phyloP scores from a whole-genome alignment of 305 asterid species.

The Rubia tinctorum region DNA sequence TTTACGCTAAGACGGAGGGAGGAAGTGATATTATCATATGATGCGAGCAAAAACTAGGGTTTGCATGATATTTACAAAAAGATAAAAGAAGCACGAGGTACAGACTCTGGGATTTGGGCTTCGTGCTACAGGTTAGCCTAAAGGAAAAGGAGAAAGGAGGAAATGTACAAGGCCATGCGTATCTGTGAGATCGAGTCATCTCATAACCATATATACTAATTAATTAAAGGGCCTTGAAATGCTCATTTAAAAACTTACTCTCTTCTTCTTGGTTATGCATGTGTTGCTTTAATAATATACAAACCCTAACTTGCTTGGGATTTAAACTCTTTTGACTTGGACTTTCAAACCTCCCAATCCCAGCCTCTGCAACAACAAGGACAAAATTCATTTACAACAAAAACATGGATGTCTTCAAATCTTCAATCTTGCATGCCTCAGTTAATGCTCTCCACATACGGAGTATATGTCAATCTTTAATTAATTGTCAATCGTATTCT shows the following conservation, averaged over 20 bases:
- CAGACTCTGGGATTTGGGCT: constrained; percentile 17
- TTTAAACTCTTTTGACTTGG: constrained; percentile 24
- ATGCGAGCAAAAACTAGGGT: constrained; percentile 23
- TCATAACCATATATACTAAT: constrained; percentile 19
- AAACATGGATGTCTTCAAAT: not conserved
- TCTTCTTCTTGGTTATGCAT: constrained; percentile 19
- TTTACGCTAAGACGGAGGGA: too few relatives aligned
- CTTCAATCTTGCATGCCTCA: constrained; percentile 1
- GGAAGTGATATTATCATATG: too few relatives aligned
- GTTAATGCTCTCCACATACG: not conserved
- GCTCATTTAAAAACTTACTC: constrained; percentile 19
- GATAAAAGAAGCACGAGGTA: constrained; percentile 2
- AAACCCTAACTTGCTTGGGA: constrained; percentile 20
- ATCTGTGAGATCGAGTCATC: constrained; percentile 21
- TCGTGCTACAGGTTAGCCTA: not conserved
- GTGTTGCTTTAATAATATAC: not conserved
- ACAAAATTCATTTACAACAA: not conserved
- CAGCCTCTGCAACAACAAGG: not conserved
- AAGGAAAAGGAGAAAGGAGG: not conserved
- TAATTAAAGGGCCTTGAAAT: constrained; percentile 25
- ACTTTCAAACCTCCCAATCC: constrained; percentile 22
- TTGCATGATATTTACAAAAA: constrained; percentile 24
- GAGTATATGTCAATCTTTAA: not conserved
- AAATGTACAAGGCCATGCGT: constrained; percentile 12
- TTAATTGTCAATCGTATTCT: too few relatives aligned